Conservation (phyloP, 208 protist genomes). For the Crithidia bombi region DNA sequence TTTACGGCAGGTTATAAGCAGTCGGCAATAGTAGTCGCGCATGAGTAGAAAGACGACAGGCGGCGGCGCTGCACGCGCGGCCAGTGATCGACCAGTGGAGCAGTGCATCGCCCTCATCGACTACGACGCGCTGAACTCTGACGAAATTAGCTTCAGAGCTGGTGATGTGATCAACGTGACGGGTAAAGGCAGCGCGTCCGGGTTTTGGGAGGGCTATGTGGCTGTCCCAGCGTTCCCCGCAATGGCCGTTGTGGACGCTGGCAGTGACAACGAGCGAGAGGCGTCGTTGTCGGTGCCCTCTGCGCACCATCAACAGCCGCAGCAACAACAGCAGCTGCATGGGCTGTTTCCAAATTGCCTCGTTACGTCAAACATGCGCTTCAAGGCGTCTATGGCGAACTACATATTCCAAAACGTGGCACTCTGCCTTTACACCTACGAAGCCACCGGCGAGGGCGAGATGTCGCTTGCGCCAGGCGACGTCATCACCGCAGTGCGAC, state of each 20-base stretch:
- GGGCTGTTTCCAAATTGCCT: slow-evolving; percentile 73
- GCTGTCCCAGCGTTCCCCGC: slow-evolving; percentile 20
- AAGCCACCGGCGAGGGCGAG: slow-evolving; percentile 57
- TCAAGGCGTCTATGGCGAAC: slow-evolving; percentile 19
- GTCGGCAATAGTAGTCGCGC: no score
- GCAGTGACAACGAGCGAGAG: slow-evolving; percentile 16
- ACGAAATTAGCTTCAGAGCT: slow-evolving; percentile 88
- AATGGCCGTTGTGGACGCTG: slow-evolving; percentile 7
- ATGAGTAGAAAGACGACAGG: not conserved
- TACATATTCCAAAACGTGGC: slow-evolving; percentile 49
- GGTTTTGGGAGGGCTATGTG: slow-evolving; percentile 89
- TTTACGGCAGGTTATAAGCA: no score
- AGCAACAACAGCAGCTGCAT: not conserved
- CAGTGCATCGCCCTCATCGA: slow-evolving; percentile 84
- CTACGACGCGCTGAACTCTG: slow-evolving; percentile 54
- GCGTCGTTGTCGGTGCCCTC: not conserved
- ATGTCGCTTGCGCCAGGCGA: slow-evolving; percentile 61
- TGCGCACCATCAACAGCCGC: no score
- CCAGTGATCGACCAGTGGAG: slow-evolving; percentile 32
- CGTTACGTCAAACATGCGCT: slow-evolving; percentile 54
- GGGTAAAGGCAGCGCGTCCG: slow-evolving; percentile 70
- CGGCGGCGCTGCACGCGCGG: not conserved
- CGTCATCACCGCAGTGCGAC: slow-evolving; percentile 56
- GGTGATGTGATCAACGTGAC: slow-evolving; percentile 87
- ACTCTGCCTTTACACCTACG: slow-evolving; percentile 68